Evolutionary conservation across 306 rosid species (phyloP).

Genomic region (Vigna hirtella): DNA sequence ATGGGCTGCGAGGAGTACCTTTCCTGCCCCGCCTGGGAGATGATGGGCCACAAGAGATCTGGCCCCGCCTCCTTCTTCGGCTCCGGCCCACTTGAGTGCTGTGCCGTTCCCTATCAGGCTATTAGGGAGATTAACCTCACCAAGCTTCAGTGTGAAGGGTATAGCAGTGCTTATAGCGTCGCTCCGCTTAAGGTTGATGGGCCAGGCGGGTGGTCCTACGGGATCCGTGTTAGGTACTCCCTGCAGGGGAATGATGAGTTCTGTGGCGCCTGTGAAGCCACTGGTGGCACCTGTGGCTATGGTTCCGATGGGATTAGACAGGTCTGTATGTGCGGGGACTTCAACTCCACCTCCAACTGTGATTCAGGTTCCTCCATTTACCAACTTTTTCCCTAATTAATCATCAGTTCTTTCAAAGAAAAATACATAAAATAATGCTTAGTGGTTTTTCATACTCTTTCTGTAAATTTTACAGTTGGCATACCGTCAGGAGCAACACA

Average conservation of each 20-base stretch:
- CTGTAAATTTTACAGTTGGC: constrained; percentile 48
- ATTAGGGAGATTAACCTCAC: constrained; percentile 80
- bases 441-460: background rate
- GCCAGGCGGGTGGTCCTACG: constrained; percentile 78
- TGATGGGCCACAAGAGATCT: constrained; percentile 60
- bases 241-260: constrained; percentile 78
- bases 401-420: no score
- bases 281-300: constrained; percentile 91
- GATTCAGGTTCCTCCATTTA: constrained; percentile 62
- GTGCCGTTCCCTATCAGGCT: constrained; percentile 74
- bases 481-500: constrained; percentile 51
- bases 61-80: constrained; percentile 58
- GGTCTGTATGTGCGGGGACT: constrained; percentile 77
- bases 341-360: constrained; percentile 86
- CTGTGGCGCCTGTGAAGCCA: constrained; percentile 87
- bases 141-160: constrained; percentile 87
- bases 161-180: constrained; percentile 86
- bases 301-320: constrained; percentile 74
- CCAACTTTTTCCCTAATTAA: background rate
- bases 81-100: constrained; percentile 84
- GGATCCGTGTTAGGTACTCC: constrained; percentile 86
- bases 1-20: constrained; percentile 94
- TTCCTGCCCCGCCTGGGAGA: constrained; percentile 86
- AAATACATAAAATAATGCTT: no score
- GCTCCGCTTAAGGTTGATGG: constrained; percentile 86